These are phyloP conservation scores for Jamesozyma jinghongensis DNA, from an alignment of 805 yeast species.

Conservation along the genomic window DNA sequence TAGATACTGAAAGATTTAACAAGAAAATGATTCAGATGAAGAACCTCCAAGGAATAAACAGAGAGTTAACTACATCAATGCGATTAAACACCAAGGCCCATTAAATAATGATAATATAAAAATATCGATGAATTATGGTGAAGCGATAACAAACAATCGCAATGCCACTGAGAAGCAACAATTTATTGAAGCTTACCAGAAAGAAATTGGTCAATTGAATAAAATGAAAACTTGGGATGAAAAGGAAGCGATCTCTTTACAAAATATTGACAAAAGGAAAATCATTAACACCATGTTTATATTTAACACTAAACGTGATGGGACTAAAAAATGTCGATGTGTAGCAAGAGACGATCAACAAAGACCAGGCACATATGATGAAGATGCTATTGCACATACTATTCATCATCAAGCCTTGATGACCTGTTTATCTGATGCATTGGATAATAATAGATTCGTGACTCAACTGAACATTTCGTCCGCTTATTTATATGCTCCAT, in stretches of 20 bases:
- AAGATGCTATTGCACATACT: constrained; percentile 5
- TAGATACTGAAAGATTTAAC: too few species aligned
- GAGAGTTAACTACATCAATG: too few species aligned
- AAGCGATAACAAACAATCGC: constrained; percentile 5
- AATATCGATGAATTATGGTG: constrained; percentile 3
- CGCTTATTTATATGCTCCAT: constrained; percentile 5
- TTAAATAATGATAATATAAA: neutral
- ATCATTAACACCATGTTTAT: constrained; percentile 9
- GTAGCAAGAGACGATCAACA: constrained; percentile 13
- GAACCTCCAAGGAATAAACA: too few species aligned
- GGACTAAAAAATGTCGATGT: constrained; percentile 8
- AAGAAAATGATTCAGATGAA: too few species aligned
- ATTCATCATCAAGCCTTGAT: constrained; percentile 11
- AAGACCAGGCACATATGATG: constrained; percentile 5
- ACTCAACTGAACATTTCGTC: constrained; percentile 7
- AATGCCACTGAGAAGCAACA: constrained; percentile 2
- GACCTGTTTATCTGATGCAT: constrained; percentile 6
- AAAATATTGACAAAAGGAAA: neutral
- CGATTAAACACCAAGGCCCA: neutral
- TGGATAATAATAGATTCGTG: constrained; percentile 3
- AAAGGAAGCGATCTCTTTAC: neutral
- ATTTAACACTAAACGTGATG: constrained; percentile 10
- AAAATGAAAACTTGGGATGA: constrained; percentile 9
- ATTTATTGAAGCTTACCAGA: constrained; percentile 7
- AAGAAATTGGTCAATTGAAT: constrained; percentile 10